Percentiles rank a stretch among this genome's conserved stretches.
Conservation (phyloP, 2,329 filamentous ascomycete species). For the Penicillium sp. region DNA sequence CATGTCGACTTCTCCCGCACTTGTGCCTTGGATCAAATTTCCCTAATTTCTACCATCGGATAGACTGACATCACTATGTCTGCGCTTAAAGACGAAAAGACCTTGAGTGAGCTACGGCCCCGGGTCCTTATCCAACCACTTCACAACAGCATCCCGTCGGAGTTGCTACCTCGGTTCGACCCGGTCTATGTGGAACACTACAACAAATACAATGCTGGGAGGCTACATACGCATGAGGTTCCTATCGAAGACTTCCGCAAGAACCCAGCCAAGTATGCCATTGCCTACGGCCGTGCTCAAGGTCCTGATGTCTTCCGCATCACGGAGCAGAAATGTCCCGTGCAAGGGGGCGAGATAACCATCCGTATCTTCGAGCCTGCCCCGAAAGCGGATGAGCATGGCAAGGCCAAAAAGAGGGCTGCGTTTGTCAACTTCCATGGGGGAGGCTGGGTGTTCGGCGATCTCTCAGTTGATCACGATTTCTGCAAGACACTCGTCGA, state of each 20-base stretch:
- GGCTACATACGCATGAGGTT: slow-evolving; percentile 37
- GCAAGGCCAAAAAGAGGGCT: slow-evolving; percentile 26
- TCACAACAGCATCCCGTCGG: slow-evolving; percentile 35
- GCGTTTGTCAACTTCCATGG: slow-evolving; percentile 39
- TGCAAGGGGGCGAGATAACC: slow-evolving; percentile 34
- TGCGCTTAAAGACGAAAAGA: too few species aligned
- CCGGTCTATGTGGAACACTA: slow-evolving; percentile 37
- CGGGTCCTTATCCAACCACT: slow-evolving; percentile 27
- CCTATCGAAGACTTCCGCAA: slow-evolving; percentile 35
- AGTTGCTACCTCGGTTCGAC: slow-evolving; percentile 34
- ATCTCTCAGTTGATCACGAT: slow-evolving; percentile 32
- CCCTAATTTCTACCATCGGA: too few species aligned
- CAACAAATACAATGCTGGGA: slow-evolving; percentile 36
- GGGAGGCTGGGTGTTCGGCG: slow-evolving; percentile 40
- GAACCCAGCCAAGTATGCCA: slow-evolving; percentile 33
- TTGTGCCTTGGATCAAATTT: too few species aligned
- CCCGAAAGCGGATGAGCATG: slow-evolving; percentile 18
- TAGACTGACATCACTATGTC: too few species aligned
- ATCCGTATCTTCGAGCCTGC: slow-evolving; percentile 36
- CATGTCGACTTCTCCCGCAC: too few species aligned
- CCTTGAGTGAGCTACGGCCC: slow-evolving; percentile 19
- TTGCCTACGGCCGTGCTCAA: slow-evolving; percentile 32
- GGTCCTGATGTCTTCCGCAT: slow-evolving; percentile 34
- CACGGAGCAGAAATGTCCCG: slow-evolving; percentile 35
- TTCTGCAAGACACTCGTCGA: slow-evolving; percentile 37